Base-by-base conservation (phyloP, 2,329 filamentous ascomycete genomes). In the Cladophialophora yegresii region DNA sequence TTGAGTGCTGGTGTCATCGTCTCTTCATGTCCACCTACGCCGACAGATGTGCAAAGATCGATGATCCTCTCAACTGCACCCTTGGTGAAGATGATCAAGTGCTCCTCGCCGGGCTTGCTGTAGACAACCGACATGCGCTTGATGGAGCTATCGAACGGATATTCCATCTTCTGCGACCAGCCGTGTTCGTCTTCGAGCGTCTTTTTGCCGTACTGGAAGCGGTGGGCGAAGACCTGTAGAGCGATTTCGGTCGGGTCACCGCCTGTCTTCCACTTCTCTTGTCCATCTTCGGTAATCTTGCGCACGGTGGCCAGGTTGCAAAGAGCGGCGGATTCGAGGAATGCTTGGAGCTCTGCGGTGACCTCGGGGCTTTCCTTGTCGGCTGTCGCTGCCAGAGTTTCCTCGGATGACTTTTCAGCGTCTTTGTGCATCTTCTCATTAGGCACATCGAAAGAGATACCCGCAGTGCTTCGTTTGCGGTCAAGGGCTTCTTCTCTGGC, bases 211-310 rank as follows among this genome's bases (percentile, higher is more conserved):
- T 54, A 22, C 9, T 54, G 32, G 69, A 89, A 89, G 23, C 87
- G 83, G 70, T 84, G 80, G 1, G 85, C 84, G 69, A 89, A 87
- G 6, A 89, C 85, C 64, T 88, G 85, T 2, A 89, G 82, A 5
- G 87, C 87, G 63, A 89, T 87, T 70, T 89, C 87, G 2, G 87
- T 89, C 1, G 85, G 84, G 67, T 87, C 85, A n/a, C 85, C 86
- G 54, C 84, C 81, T 28, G 84, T 81, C 58, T 82, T 80, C 85
- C 85, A 87, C 50, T 76, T 74, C 5, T 71, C 69, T 4, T 59
- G 47, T 9, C 69, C 69, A 54, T 68, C 66, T 26, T 78, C 72
- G 4, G 75, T 71, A 47, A 79, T 78, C 63, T 80, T 75, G 53
- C 82, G 80, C 7, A 85, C 78, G 8, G 75, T 75, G 1, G 83